These are phyloP conservation scores for Aspergillus ostianus DNA, from an alignment of 495 filamentous ascomycete genomes.

Conservation along the genomic window DNA sequence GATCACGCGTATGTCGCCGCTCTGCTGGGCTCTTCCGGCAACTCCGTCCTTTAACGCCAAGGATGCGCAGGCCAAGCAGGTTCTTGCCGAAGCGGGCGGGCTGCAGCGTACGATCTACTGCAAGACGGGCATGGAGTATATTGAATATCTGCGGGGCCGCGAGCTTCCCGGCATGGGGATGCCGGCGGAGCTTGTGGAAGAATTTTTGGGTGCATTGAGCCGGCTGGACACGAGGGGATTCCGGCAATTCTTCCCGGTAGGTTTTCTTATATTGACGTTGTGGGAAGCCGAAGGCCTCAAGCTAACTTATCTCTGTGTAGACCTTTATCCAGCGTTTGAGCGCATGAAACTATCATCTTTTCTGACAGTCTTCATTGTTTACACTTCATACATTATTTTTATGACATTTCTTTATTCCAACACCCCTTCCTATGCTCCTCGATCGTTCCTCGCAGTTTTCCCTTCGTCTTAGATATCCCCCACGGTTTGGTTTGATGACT, in stretches of 20 bases:
- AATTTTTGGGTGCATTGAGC: conserved; percentile 54
- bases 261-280: conserved; percentile 10
- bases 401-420: conserved; percentile 9
- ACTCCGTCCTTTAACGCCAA: conserved; percentile 73
- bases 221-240: conserved; percentile 52
- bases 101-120: conserved; percentile 83
- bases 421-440: conserved; percentile 16
- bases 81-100: conserved; percentile 77
- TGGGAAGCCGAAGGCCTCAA: not conserved
- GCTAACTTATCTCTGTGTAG: conserved; percentile 21
- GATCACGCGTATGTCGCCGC: conserved; percentile 79
- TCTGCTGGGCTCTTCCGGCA: conserved; percentile 81
- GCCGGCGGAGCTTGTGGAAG: conserved; percentile 48
- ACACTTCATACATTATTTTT: conserved; percentile 14
- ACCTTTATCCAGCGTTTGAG: conserved; percentile 50
- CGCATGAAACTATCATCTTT: conserved; percentile 30
- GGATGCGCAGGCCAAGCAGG: conserved; percentile 81
- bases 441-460: conserved; percentile 16
- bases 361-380: not conserved
- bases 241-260: conserved; percentile 54
- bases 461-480: conserved; percentile 43
- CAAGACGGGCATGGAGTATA: conserved; percentile 72
- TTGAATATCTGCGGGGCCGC: conserved; percentile 50
- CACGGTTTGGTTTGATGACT: conserved; percentile 34
- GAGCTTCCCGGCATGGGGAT: conserved; percentile 57